Evolutionary conservation across 257 asterid genomes (phyloP).

Genomic region (Gentiana dahurica): DNA sequence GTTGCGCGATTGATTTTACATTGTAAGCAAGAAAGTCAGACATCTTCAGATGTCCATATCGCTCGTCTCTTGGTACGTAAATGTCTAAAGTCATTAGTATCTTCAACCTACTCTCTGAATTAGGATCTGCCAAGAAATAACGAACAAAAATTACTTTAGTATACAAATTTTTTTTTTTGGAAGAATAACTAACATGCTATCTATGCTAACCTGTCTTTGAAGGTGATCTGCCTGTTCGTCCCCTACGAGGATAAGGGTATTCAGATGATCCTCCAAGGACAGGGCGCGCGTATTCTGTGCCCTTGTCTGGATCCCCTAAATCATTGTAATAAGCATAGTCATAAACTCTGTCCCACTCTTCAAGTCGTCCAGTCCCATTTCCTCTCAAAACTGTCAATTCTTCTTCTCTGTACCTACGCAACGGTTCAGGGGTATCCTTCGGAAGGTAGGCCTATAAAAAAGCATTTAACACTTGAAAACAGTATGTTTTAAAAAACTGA

Average conservation of each 20-base stretch:
- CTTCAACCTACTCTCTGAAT: constrained; percentile 53
- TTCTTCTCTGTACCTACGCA: constrained; percentile 45
- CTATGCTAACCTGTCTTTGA: constrained; percentile 35
- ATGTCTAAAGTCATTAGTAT: constrained; percentile 41
- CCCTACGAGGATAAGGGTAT: constrained; percentile 74
- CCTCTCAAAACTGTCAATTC: constrained; percentile 58
- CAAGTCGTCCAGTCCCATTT: constrained; percentile 48
- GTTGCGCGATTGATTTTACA: constrained; percentile 51
- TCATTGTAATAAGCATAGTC: constrained; percentile 68
- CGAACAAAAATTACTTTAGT: too few relatives aligned
- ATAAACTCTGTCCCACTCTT: constrained; percentile 68
- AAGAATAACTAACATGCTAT: background rate
- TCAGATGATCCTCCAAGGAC: constrained; percentile 60
- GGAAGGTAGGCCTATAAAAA: constrained; percentile 59
- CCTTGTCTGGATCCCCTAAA: constrained; percentile 65
- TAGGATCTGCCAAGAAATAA: constrained; percentile 35
- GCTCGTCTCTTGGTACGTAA: constrained; percentile 79
- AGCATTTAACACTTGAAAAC: background rate
- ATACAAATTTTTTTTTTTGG: too few relatives aligned
- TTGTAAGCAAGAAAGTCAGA: constrained; percentile 63
- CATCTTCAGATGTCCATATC: constrained; percentile 64
- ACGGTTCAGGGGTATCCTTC: constrained; percentile 49
- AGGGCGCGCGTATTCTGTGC: constrained; percentile 35
- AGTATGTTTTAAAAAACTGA: background rate
- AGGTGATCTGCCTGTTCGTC: constrained; percentile 60